Percentiles rank a stretch among this genome's conserved stretches.
Evolutionary conservation across 2,329 filamentous ascomycete species (phyloP).

Genomic region (Escovopsis weberi): DNA sequence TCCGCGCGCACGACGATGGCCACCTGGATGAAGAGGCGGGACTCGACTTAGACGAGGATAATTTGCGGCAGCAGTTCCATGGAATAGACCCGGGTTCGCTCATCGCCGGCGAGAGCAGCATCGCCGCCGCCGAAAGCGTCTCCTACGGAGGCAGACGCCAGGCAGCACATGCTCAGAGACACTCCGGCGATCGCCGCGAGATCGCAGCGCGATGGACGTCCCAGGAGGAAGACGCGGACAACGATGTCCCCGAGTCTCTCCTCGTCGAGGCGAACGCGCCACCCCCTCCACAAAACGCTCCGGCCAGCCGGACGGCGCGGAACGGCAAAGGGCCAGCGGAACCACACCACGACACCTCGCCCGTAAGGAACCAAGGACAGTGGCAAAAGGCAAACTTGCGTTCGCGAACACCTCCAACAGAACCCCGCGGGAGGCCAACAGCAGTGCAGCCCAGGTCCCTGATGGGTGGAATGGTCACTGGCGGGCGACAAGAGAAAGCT

Average conservation of each 20-base stretch:
- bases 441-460: conserved; percentile 15
- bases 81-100: conserved; percentile 34
- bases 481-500: conserved; percentile 50
- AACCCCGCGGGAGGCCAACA: conserved; percentile 9
- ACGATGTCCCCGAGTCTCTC: conserved; percentile 50
- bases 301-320: conserved; percentile 8
- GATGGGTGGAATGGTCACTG: conserved; percentile 15
- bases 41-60: conserved; percentile 37
- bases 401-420: conserved; percentile 33
- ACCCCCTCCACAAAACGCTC: conserved; percentile 7
- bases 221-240: conserved; percentile 37
- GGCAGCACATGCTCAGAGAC: conserved; percentile 1
- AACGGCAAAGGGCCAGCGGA: conserved; percentile 4
- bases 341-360: neutral
- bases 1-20: conserved; percentile 26
- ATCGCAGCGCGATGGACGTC: conserved; percentile 12
- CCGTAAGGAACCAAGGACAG: conserved; percentile 31
- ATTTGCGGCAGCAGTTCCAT: conserved; percentile 35
- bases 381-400: conserved; percentile 41
- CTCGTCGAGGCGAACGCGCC: conserved; percentile 38
- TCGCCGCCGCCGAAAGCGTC: conserved; percentile 28
- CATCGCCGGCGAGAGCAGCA: conserved; percentile 30
- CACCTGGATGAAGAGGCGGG: conserved; percentile 29
- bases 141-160: conserved; percentile 9
- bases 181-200: conserved; percentile 2